Evolutionary conservation across 768 basidiomycete species (phyloP), one percentile per base, ranked within the genome.

Genomic region (Albatrellus ellisii): DNA sequence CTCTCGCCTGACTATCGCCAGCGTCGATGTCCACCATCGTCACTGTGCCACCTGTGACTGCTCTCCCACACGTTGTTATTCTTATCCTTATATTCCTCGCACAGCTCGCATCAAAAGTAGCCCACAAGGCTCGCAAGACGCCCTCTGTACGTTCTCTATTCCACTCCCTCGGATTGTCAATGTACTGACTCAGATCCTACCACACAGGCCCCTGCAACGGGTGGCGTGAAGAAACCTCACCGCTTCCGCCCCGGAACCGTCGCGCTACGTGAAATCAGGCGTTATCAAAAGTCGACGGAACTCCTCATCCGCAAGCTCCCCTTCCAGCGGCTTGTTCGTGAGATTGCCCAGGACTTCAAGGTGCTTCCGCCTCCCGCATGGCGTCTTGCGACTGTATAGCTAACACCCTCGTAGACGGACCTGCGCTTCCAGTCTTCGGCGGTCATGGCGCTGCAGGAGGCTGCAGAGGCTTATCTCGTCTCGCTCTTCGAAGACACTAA

Each of bases 151-250:
- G 56, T 55, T 11, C 36, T 35, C 38, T n/a, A n/a, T n/a, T 27
- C 35, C 25, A 15, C 43, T 6, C 8, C 20, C 29, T 24, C 20
- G 18, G 29, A 36, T 21, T 38, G 36, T 4, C 6, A 12, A 2
- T 36, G 14, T 4, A 11, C 12, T 24, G 21, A 7, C 21, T 38
- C 21, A 12, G 46, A 29, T 28, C 21, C 14, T 39, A 14, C 37
- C 4, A 14, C 0, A 26, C 38, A 77, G 73, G 71, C 83, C 45
- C 37, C 65, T 32, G 75, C 83, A 46, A 59, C 86, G 48, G 88
- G 88, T 66, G 90, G 90, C 70, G 87, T 91, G 47, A 91, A 91
- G 80, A 90, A 88, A 72, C 87, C 87, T 47, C 86, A 90, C 72
- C 70, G 86, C 46, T 90, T 86, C 72, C 67, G 78, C 55, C 79